Base-by-base conservation (phyloP, 2,329 filamentous ascomycete species). In the Trichoderma lentiforme region DNA sequence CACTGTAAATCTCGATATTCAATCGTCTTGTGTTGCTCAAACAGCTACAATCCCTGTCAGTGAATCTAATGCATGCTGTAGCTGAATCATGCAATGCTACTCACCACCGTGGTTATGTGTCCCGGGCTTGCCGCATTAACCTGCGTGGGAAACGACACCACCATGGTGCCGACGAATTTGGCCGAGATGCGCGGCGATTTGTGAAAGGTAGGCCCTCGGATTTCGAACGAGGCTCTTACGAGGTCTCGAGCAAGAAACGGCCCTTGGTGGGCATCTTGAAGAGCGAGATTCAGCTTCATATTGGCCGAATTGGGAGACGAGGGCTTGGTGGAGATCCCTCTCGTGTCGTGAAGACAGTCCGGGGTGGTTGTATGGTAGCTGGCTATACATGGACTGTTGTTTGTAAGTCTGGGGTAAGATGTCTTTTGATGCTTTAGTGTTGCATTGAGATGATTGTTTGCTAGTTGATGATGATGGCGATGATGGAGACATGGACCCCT, bases 201-300 rank as follows among this genome's bases (percentile, higher is more conserved):
- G 36, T 70, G 68, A 64, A 70, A 70, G 58, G 47, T 26, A 56
- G 43, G 58, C 4, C 68, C 68, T 30, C 60, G 58, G 30, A 70
- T 70, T 60, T 64, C 56, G 47, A 70, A 51, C 18, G 28, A 51
- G n/a, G 60, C 68, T 57, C 47, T 63, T 51, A 70, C 68, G 21
- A 6, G 47, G 30, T 64, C 68, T 8, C 30, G 58, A 2, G 58
- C 58, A 51, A 63, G 68, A 63, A 30, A 70, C 14, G 60, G 68
- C 43, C 60, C 67, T 12, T 56, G 58, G 47, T 26, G 57, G 58
- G 57, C 67, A 62, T 58, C 57, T 47, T 56, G 11, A 12, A 70
- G 58, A 26, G 56, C 60, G 43, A 70, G 68, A 56, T n/a, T 70
- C 68, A 70, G 60, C 68, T 64, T 70, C 68, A 71, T 71, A 24